These are phyloP conservation scores for Paramecium pentaurelia DNA, from an alignment of 73 alveolate genomes.

Conservation along the genomic window DNA sequence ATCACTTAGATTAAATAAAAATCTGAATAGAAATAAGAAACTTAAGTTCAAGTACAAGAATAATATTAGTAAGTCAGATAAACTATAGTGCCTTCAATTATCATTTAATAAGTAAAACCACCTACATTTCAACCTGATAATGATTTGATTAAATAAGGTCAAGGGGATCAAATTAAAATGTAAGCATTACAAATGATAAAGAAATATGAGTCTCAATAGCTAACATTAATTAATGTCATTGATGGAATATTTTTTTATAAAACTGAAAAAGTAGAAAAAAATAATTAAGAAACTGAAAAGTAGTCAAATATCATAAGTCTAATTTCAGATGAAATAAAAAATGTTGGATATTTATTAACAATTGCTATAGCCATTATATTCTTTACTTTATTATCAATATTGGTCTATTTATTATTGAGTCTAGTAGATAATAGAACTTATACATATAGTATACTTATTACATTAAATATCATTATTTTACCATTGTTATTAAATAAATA, in stretches of 20 bases:
- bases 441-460: neutral
- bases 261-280: neutral
- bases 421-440: neutral
- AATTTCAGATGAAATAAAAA: neutral
- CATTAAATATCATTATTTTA: neutral
- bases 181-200: neutral
- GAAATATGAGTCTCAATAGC: neutral
- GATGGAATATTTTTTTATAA: neutral
- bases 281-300: neutral
- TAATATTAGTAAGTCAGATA: neutral
- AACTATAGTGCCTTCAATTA: neutral
- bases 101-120: neutral
- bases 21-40: neutral
- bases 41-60: neutral
- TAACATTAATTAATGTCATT: neutral
- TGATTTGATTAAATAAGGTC: neutral
- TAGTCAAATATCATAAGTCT: neutral
- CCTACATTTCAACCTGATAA: slow-evolving; percentile 4
- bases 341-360: neutral
- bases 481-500: neutral
- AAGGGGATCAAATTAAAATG: neutral
- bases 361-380: neutral
- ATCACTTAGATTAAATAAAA: neutral
- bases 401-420: neutral
- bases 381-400: neutral